A percentile compares a stretch with the other conserved stretches of the same genome.
These are phyloP conservation scores for Solanum arcanum DNA, from an alignment of 257 asterid genomes.

Conservation along the genomic window DNA sequence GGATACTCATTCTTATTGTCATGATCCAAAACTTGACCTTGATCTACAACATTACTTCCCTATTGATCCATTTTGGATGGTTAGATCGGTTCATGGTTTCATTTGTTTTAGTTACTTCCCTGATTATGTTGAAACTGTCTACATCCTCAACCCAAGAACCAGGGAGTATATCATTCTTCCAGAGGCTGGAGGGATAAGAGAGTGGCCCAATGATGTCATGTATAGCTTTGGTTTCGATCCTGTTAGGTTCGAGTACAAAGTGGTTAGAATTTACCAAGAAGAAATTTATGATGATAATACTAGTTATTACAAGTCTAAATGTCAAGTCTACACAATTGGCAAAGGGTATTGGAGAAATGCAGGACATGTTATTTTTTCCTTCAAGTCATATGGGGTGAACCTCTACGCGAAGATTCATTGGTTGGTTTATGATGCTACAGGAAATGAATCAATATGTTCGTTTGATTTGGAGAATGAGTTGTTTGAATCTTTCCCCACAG, in stretches of 20 bases:
- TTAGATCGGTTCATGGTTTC: constrained; percentile 30
- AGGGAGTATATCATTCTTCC: constrained; percentile 29
- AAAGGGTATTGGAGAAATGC: constrained; percentile 21
- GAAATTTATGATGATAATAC: constrained; percentile 8
- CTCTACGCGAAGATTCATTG: constrained; percentile 39
- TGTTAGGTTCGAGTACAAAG: constrained; percentile 18
- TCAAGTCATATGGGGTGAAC: constrained; percentile 10
- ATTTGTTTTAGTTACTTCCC: constrained; percentile 5
- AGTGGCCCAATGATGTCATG: constrained; percentile 9
- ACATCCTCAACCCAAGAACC: constrained; percentile 33
- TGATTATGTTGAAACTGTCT: constrained; percentile 15
- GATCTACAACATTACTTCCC: not conserved
- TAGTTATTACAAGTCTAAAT: constrained; percentile 16
- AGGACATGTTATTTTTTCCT: constrained; percentile 14
- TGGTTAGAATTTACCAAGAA: constrained; percentile 35
- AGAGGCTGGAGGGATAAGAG: not conserved
- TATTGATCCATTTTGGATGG: not conserved
- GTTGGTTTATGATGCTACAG: constrained; percentile 26
- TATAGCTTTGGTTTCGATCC: constrained; percentile 24
- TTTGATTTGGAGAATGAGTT: constrained; percentile 39
- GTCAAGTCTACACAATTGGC: constrained; percentile 34
- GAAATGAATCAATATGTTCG: constrained; percentile 28
- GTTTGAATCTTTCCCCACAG: constrained; percentile 11
- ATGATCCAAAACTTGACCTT: not conserved
- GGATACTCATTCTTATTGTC: not conserved